phyloP scores from a whole-genome alignment of 768 basidiomycete species.

The Amanita polypyramis region DNA sequence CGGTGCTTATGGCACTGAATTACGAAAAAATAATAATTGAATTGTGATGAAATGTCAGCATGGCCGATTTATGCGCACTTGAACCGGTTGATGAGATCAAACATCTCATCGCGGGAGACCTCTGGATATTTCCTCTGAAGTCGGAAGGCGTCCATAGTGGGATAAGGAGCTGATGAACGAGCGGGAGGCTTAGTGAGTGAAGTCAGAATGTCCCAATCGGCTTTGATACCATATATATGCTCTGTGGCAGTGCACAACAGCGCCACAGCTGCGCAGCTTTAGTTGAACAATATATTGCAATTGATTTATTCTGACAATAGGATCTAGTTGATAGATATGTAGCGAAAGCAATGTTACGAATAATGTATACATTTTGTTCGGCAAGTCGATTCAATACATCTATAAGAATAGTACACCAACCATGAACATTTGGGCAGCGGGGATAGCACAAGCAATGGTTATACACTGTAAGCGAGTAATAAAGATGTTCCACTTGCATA shows the following conservation, averaged over 20 bases:
- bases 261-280: background rate
- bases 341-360: constrained; percentile 2
- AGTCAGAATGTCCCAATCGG: background rate
- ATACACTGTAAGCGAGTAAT: background rate
- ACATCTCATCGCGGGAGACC: constrained; percentile 88
- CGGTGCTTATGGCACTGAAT: constrained; percentile 59
- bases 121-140: constrained; percentile 90
- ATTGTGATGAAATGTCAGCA: background rate
- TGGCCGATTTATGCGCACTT: constrained; percentile 52
- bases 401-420: background rate
- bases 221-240: background rate
- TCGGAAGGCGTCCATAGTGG: constrained; percentile 68
- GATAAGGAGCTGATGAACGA: background rate
- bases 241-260: constrained; percentile 1
- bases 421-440: background rate
- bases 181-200: background rate
- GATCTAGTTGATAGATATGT: background rate
- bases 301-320: background rate
- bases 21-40: background rate
- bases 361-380: constrained; percentile 4
- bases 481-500: background rate
- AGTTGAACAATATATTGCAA: background rate
- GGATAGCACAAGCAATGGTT: background rate
- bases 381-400: background rate
- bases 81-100: constrained; percentile 89